These are phyloP conservation scores for Cunninghamia lanceolata DNA, from an alignment of 75 land plant genomes.

Conservation along the genomic window DNA sequence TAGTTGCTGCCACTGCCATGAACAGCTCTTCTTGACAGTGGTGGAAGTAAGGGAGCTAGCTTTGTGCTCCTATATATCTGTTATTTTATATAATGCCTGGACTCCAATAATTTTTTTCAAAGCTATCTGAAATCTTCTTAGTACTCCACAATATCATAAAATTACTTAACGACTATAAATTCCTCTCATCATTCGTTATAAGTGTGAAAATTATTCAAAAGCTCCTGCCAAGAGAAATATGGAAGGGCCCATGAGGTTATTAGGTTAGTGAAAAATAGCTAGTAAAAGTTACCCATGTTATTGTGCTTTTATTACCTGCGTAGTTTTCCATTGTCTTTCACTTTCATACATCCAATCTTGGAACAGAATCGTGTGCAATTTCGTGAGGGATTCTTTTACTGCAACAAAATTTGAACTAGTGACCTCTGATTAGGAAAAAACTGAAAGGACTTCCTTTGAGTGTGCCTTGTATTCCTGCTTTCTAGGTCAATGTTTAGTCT, in stretches of 20 bases:
- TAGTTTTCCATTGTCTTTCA: not conserved
- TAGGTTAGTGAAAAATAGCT: not conserved
- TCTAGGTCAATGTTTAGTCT: not conserved
- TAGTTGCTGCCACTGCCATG: not conserved
- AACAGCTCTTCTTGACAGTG: not conserved
- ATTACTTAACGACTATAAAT: not conserved
- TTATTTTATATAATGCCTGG: not conserved
- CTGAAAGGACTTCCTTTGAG: not conserved
- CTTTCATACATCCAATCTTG: not conserved
- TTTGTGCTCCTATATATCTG: not conserved
- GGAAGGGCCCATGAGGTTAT: not conserved
- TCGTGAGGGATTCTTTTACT: not conserved
- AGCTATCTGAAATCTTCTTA: not conserved
- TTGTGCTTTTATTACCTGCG: not conserved
- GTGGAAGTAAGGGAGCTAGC: not conserved
- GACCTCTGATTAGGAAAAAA: not conserved
- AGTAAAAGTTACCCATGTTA: not conserved
- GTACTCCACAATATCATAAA: not conserved
- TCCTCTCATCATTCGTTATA: not conserved
- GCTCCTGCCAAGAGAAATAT: not conserved
- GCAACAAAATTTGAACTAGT: not conserved
- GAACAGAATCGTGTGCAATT: not conserved
- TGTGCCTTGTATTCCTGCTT: not conserved
- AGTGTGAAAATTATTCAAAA: not conserved
- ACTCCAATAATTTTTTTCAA: not conserved